A percentile compares a stretch with the other conserved stretches of the same genome.
Evolutionary conservation across 192 early-diverging fungal genomes (phyloP).

Genomic region (Rhizoclosmatium globosum): DNA sequence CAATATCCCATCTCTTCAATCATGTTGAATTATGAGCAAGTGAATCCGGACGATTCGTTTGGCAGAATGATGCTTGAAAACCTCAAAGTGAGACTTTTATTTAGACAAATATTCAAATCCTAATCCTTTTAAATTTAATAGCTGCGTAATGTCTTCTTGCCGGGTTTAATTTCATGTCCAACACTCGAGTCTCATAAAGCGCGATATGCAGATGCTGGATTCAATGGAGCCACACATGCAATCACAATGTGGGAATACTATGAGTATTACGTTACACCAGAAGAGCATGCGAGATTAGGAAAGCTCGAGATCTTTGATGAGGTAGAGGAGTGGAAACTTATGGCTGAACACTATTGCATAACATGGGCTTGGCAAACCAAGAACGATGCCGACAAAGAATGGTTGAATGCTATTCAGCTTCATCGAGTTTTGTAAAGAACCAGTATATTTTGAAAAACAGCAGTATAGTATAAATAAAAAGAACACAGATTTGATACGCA

Average conservation of each 20-base stretch:
- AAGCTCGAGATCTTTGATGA: constrained; percentile 89
- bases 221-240: constrained; percentile 43
- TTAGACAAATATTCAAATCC: background rate
- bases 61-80: constrained; percentile 93
- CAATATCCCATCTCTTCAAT: constrained; percentile 32
- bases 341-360: constrained; percentile 88
- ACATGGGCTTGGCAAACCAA: constrained; percentile 51
- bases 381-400: background rate
- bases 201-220: constrained; percentile 72
- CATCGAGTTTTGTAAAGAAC: too few species aligned
- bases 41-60: constrained; percentile 89
- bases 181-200: constrained; percentile 73
- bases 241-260: constrained; percentile 65
- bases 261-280: constrained; percentile 40
- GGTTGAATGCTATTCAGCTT: background rate
- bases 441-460: too few species aligned
- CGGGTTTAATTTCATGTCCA: constrained; percentile 78
- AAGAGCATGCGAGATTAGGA: constrained; percentile 63
- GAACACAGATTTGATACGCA: background rate
- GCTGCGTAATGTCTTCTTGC: constrained; percentile 78
- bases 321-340: constrained; percentile 87
- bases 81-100: constrained; percentile 59
- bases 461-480: background rate
- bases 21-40: constrained; percentile 92
- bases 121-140: constrained; percentile 16